Percentiles rank a stretch among this genome's conserved stretches.
Evolutionary conservation across 2,329 filamentous ascomycete genomes (phyloP).

Genomic region (Apiospora saccharicola): DNA sequence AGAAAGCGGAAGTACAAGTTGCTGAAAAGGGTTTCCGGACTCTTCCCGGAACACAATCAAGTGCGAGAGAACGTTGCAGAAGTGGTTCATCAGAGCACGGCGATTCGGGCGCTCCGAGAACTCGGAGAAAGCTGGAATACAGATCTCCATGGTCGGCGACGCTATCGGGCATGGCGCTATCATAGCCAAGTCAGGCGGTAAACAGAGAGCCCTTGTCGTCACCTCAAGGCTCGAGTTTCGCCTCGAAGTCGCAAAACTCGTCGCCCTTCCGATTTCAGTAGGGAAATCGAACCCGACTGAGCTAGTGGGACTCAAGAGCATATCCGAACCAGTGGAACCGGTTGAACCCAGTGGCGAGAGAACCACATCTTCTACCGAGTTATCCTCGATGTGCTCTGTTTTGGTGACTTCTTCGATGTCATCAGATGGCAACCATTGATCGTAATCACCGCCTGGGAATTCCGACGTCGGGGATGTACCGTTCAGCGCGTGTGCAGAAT

Average conservation of each 20-base stretch:
- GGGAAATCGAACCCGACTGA: slow-evolving; percentile 43
- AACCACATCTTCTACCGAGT: background rate
- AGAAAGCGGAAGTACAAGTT: slow-evolving; percentile 67
- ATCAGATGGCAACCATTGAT: slow-evolving; percentile 34
- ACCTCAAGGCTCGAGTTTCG: slow-evolving; percentile 33
- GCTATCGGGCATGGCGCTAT: slow-evolving; percentile 48
- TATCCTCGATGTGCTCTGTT: slow-evolving; percentile 31
- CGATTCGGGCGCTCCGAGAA: slow-evolving; percentile 63
- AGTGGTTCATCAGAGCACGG: slow-evolving; percentile 66
- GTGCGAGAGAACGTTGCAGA: slow-evolving; percentile 69
- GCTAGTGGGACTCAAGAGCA: slow-evolving; percentile 42
- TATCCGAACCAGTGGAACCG: slow-evolving; percentile 30
- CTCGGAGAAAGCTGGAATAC: slow-evolving; percentile 61
- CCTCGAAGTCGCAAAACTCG: slow-evolving; percentile 31
- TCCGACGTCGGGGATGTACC: background rate
- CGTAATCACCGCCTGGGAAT: slow-evolving; percentile 27
- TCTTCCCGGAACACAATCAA: slow-evolving; percentile 72
- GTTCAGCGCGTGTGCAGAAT: slow-evolving; percentile 37
- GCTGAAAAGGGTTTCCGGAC: slow-evolving; percentile 68
- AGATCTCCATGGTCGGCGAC: slow-evolving; percentile 58
- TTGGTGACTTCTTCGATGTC: slow-evolving; percentile 30
- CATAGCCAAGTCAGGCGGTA: slow-evolving; percentile 49
- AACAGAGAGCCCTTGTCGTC: slow-evolving; percentile 36
- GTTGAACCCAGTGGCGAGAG: slow-evolving; percentile 30
- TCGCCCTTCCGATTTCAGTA: slow-evolving; percentile 28